Evolutionary conservation across 2,329 filamentous ascomycete genomes (phyloP), one percentile per base, ranked within the genome.

Genomic region (Colletotrichum godetiae): DNA sequence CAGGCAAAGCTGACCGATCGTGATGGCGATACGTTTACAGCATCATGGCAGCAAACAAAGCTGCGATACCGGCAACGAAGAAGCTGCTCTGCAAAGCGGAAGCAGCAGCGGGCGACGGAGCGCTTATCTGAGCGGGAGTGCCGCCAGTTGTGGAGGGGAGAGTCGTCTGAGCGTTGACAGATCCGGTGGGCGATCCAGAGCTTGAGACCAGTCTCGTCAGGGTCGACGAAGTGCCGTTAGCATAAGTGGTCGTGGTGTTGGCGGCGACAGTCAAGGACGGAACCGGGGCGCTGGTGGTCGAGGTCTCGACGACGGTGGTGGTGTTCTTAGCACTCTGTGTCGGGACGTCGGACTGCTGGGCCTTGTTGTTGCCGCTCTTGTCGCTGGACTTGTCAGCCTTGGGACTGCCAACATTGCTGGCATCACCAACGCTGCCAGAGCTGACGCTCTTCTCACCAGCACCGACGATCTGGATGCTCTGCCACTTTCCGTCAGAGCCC

Each of bases 111-210:
- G 66, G 42, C 1, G 67, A 55, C 13, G 60, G 27, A 4, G 24
- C 19, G n/a, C 49, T 56, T 4, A 49, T 33, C 33, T 29, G 49
- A 7, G 35, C n/a, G 15, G 62, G 52, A 35, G 69, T 72, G 74
- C 83, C 85, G 79, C 86, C 86, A 75, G 74, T 79, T 75, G 60
- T 76, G 60, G 76, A 53, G 66, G 79, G 76, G 2, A 74, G 74
- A 52, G 69, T 67, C 8, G 77, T 72, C 65, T 72, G 73, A 15
- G 67, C 56, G 53, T 76, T 66, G 31, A 75, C 73, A 57, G 76
- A 75, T n/a, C 77, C 64, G 78, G 78, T 80, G 57, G 82, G 61
- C 1, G 52, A 52, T 35, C 35, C 24, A n/a, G 64, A 24, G 42
- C 33, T 61, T 13, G 68, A 24, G 15, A 55, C 46, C 53, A 12